Evolutionary conservation across 2,329 filamentous ascomycete species (phyloP).

Genomic region (Myriosclerotinia duriaeana): DNA sequence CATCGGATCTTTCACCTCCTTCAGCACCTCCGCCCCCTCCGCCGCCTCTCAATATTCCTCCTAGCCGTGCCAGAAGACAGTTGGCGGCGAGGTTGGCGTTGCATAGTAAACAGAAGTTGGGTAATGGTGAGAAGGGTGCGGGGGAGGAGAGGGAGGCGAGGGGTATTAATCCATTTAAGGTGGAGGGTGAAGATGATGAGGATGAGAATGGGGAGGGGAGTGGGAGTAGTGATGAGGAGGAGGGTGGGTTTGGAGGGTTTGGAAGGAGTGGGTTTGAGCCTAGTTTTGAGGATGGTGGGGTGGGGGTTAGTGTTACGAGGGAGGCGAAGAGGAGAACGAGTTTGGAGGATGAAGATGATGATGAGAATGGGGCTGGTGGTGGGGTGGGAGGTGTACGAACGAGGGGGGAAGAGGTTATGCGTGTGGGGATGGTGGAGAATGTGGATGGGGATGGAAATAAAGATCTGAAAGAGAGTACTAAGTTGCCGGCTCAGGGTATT

Average conservation of each 20-base stretch:
- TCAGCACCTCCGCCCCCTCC: conserved; percentile 66
- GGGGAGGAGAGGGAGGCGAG: conserved; percentile 29
- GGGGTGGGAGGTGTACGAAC: conserved; percentile 31
- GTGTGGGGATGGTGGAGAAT: conserved; percentile 27
- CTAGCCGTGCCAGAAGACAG: conserved; percentile 81
- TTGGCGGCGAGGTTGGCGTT: conserved; percentile 83
- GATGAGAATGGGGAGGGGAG: conserved; percentile 35
- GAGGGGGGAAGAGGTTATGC: conserved; percentile 31
- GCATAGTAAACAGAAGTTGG: conserved; percentile 60
- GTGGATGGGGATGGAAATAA: background rate
- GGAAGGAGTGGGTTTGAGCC: conserved; percentile 19
- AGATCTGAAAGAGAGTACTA: background rate
- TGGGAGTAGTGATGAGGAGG: conserved; percentile 34
- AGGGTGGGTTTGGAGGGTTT: conserved; percentile 21
- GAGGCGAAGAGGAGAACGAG: conserved; percentile 41
- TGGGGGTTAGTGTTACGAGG: conserved; percentile 35
- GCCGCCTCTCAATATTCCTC: conserved; percentile 79
- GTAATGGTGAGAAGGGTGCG: conserved; percentile 30
- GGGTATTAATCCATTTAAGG: conserved; percentile 39
- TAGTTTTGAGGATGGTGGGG: conserved; percentile 19
- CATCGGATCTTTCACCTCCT: conserved; percentile 51
- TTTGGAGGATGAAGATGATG: conserved; percentile 40
- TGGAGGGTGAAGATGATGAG: conserved; percentile 40
- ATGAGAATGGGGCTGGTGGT: conserved; percentile 35
- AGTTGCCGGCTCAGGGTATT: background rate